Conservation (phyloP, 2,329 filamentous ascomycete genomes). For the Stagonosporopsis cucurbitacearum region DNA sequence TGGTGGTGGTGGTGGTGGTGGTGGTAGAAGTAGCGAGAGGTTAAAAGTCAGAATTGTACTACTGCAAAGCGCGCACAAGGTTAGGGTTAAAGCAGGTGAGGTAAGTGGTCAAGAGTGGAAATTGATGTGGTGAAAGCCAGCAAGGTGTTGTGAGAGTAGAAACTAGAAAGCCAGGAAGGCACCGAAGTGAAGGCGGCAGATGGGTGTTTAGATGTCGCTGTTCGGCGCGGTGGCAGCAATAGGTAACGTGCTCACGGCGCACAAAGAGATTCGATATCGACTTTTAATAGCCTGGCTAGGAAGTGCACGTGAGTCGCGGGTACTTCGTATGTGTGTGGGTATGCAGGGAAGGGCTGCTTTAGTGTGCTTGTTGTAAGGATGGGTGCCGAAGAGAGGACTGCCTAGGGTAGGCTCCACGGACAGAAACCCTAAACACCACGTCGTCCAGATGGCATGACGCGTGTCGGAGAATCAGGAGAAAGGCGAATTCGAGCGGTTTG, state of each 20-base stretch:
- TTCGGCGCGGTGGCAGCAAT: conserved; percentile 32
- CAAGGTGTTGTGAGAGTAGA: conserved; percentile 32
- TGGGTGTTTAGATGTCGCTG: conserved; percentile 31
- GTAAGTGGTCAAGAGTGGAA: conserved; percentile 1
- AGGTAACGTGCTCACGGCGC: conserved; percentile 30
- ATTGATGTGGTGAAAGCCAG: conserved; percentile 7
- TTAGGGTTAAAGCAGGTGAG: conserved; percentile 12
- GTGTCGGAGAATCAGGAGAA: conserved; percentile 48
- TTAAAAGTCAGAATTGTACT: conserved; percentile 12
- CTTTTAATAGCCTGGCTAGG: conserved; percentile 24
- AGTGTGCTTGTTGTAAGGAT: conserved; percentile 14
- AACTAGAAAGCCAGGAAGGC: conserved; percentile 10
- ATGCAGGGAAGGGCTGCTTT: conserved; percentile 30
- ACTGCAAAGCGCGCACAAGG: conserved; percentile 35
- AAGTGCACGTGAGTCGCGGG: conserved; percentile 33
- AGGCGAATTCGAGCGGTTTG: conserved; percentile 22
- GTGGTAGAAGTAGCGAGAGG: conserved; percentile 16
- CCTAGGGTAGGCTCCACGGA: conserved; percentile 17
- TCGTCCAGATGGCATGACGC: conserved; percentile 18
- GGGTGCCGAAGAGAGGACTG: conserved; percentile 5
- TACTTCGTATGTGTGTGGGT: conserved; percentile 13
- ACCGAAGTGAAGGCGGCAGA: conserved; percentile 9
- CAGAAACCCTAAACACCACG: conserved; percentile 17
- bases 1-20: neutral
- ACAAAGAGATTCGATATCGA: conserved; percentile 29